Percentiles rank a stretch among this genome's conserved stretches.
Conservation (phyloP, 2,329 filamentous ascomycete genomes). For the Pestalotiopsis fici region DNA sequence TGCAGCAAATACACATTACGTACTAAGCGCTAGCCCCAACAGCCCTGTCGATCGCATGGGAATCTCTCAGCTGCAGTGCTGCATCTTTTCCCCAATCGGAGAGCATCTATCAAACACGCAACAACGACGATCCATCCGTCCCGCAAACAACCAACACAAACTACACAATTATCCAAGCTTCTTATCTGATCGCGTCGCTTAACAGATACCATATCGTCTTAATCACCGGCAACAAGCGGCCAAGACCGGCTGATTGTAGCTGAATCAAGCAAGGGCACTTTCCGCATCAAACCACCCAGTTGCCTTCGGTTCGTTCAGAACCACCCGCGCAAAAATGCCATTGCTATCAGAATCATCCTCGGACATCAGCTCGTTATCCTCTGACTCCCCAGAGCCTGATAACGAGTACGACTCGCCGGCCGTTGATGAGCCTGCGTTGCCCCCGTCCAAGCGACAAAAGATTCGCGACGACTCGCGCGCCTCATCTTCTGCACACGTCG, state of each 20-base stretch:
- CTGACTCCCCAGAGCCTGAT: slow-evolving; percentile 30
- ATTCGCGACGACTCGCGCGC: slow-evolving; percentile 33
- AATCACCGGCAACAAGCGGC: not conserved
- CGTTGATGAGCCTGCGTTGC: slow-evolving; percentile 17
- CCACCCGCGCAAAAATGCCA: slow-evolving; percentile 11
- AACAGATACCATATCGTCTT: not conserved
- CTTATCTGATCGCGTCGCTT: not conserved
- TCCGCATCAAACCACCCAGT: not conserved
- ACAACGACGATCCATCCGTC: not conserved
- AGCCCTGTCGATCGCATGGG: not conserved
- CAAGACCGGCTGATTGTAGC: not conserved
- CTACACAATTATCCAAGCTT: not conserved
- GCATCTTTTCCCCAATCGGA: not conserved
- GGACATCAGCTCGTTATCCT: slow-evolving; percentile 31
- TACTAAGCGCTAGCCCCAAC: not conserved
- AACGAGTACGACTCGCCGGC: slow-evolving; percentile 20
- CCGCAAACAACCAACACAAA: not conserved
- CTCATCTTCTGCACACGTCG: slow-evolving; percentile 52
- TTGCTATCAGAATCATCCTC: slow-evolving; percentile 31
- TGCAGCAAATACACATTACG: not conserved
- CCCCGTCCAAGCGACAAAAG: slow-evolving; percentile 37
- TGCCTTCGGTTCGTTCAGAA: not conserved
- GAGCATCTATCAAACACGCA: not conserved
- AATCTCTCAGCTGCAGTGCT: not conserved
- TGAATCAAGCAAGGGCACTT: not conserved